Base-by-base conservation (phyloP, 176 grass and related monocot genomes). In the Saccharum officinarum region DNA sequence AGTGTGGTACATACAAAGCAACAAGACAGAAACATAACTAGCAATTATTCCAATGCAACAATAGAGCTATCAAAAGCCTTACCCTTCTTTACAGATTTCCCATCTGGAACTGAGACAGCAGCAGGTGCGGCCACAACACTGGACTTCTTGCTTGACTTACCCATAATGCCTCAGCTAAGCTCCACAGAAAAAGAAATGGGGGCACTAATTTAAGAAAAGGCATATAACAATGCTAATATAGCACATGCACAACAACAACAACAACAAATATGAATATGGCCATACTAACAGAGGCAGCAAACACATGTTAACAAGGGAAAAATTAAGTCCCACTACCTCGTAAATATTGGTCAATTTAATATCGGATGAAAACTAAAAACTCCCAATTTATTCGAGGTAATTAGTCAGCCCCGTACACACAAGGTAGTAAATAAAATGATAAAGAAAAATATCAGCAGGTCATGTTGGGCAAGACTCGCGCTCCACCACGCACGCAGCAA, bases 11-110 rank as follows among this genome's bases (percentile, higher is more conserved):
- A 30, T 36, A 67, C 8, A 45, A 71, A 83, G 4, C 11, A 60
- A 38, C 7, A 8, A 71, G 38, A 22, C 40, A 80, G 20, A 59
- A 67, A 68, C 3, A 38, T 46, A 31, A 46, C 20, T 60, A 62
- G 7, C 20, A 62, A 44, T 30, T 13, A 49, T 8, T 47, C 41
- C 28, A 67, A 10, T 62, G 18, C 36, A 54, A 25, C 55, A 23
- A 60, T n/a, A 60, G 22, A 11, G 57, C n/a, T 26, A 41, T 5
- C 31, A 28, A 46, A 78, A 73, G 15, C 40, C 63, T 90, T 28
- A 94, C 92, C 95, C 61, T 92, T 97, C 78, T 97, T 97, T 52
- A 57, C 89, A 59, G 90, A 85, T 84, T 92, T 97, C 50, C 7
- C 86, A 8, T 79, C 71, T 18, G 49, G 33, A 20, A 73, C 72